Evolutionary conservation across 768 basidiomycete genomes (phyloP), one percentile per base, ranked within the genome.

Genomic region (Termitomyces sp.): DNA sequence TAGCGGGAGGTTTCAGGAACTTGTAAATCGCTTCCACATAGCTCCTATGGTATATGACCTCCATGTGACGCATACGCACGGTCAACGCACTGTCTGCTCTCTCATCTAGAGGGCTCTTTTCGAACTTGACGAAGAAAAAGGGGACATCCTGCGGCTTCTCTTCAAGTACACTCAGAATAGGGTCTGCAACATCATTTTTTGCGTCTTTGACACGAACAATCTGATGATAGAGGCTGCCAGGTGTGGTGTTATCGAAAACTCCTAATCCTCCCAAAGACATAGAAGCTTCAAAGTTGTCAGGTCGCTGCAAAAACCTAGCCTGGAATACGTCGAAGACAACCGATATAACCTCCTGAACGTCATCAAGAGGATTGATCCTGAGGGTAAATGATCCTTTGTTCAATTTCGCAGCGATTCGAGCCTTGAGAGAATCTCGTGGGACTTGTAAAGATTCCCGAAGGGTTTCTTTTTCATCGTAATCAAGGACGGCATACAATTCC

Each of bases 1-100:
- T 96, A 43, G 87, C 87, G 2, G 97, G 96, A 2, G 95, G 96
- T 68, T 88, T 91, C 75, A 99, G 88, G 75, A 98, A 99, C 61
- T 80, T 83, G 65, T 89, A 88, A 22, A 98, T 83, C 3, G 91
- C 91, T 75, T 98, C 97, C 30, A 98, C 81, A 69, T 96, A 98
- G 26, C 92, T 93, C 67, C 79, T 85, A 68, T 98, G 94, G 68
- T 99, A 99, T 42, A 99, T 91, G 62, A 99, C 89, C 72, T 98
- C 96, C 87, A 96, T 90, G 65, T 96, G 90, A 12, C 92, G 85
- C 91, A 98, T 90, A 56, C 86, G 87, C 47, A 95, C 83, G 13
- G 89, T 91, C 53, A 99, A 76, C 1, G 90, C 93, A 65, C 82
- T 96, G 69, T 98, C 96, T 26, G 97, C 94, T 44, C 92, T 85